Evolutionary conservation across 176 grass and related monocot species (phyloP).

Genomic region (Chrysopogon serrulatus): DNA sequence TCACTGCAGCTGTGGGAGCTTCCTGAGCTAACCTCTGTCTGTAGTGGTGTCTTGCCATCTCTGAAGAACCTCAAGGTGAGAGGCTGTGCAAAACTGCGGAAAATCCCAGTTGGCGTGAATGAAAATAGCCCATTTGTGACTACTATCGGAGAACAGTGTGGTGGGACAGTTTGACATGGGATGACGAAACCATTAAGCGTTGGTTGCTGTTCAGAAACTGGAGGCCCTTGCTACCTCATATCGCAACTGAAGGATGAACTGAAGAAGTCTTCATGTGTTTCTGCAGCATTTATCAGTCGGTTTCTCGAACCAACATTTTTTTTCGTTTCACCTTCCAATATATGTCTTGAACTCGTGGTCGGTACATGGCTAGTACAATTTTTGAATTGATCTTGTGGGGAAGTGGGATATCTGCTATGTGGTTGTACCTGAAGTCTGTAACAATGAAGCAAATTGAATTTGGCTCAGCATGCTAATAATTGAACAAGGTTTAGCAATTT

Average conservation of each 20-base stretch:
- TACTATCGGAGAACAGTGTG: constrained; percentile 11
- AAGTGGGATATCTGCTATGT: neutral
- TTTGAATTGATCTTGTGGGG: neutral
- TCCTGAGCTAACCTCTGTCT: constrained; percentile 16
- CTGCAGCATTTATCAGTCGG: neutral
- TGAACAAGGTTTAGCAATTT: neutral
- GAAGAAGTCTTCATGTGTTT: neutral
- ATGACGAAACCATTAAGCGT: constrained; percentile 21
- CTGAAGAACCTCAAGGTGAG: constrained; percentile 37
- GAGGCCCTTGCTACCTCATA: constrained; percentile 28
- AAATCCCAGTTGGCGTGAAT: constrained; percentile 33
- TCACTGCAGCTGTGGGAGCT: constrained; percentile 34
- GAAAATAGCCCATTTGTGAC: constrained; percentile 21
- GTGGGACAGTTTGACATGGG: constrained; percentile 33
- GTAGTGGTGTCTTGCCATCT: constrained; percentile 28
- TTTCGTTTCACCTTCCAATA: neutral
- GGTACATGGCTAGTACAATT: no score
- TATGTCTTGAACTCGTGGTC: no score
- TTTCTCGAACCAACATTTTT: neutral
- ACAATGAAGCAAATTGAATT: neutral
- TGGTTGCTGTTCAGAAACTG: constrained; percentile 29
- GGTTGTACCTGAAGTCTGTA: neutral
- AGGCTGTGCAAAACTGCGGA: constrained; percentile 22
- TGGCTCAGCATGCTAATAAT: neutral
- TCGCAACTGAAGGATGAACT: constrained; percentile 31